phyloP scores from a whole-genome alignment of 2,329 filamentous ascomycete genomes.

The Verticillium longisporum region DNA sequence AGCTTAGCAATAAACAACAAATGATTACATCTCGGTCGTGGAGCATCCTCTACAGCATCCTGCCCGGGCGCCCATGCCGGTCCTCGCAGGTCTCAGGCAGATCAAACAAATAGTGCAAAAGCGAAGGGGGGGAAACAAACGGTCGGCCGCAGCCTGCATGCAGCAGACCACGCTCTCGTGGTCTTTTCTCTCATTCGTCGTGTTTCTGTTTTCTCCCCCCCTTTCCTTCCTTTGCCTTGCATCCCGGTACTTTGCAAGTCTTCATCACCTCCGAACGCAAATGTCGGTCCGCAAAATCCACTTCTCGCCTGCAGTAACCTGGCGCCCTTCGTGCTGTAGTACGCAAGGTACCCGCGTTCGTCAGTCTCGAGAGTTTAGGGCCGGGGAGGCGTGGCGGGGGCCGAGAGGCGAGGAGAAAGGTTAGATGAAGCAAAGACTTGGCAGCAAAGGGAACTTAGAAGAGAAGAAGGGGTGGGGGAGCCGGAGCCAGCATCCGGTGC shows the following conservation, averaged over 20 bases:
- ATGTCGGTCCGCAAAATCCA: slow-evolving; percentile 87
- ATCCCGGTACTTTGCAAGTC: not conserved
- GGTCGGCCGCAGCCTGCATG: not conserved
- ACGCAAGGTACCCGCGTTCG: slow-evolving; percentile 3
- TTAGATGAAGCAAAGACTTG: too few species aligned
- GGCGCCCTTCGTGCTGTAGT: slow-evolving; percentile 67
- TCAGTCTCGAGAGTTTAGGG: slow-evolving; percentile 1
- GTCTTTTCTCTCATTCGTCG: too few species aligned
- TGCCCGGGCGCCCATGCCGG: not conserved
- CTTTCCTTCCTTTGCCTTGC: not conserved
- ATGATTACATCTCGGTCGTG: too few species aligned
- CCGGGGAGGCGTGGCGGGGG: not conserved
- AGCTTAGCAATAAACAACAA: too few species aligned
- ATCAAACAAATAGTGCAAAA: not conserved
- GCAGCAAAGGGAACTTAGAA: too few species aligned
- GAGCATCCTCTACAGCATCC: too few species aligned
- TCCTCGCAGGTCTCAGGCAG: not conserved
- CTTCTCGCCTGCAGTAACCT: slow-evolving; percentile 77
- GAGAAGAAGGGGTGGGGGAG: too few species aligned
- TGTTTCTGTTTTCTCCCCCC: too few species aligned
- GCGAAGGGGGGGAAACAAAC: not conserved
- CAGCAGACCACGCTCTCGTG: not conserved
- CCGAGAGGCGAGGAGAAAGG: not conserved
- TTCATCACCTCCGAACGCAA: slow-evolving; percentile 42
- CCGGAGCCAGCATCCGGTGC: too few species aligned